Evolutionary conservation across 306 rosid genomes (phyloP).

Genomic region (Gillenia trifoliata): DNA sequence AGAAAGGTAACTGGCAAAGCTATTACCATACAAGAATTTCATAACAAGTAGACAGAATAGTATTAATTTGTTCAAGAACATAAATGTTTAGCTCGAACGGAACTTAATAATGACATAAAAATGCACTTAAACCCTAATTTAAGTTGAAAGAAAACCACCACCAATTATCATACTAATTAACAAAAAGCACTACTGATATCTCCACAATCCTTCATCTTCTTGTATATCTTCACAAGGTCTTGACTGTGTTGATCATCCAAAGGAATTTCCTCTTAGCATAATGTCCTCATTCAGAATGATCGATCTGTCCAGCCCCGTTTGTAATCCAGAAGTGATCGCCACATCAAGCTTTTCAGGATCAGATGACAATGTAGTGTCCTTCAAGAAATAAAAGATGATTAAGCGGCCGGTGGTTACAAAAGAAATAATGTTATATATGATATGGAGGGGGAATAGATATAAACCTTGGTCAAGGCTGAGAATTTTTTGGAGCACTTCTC

Average conservation of each 20-base stretch:
- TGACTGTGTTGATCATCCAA: too few relatives aligned
- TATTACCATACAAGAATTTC: too few relatives aligned
- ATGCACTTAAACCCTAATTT: too few relatives aligned
- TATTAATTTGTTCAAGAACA: too few relatives aligned
- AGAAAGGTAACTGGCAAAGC: too few relatives aligned
- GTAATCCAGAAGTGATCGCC: too few relatives aligned
- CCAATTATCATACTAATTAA: too few relatives aligned
- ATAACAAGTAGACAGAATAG: too few relatives aligned
- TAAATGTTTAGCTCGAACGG: too few relatives aligned
- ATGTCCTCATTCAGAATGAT: background rate
- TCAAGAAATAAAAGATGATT: background rate
- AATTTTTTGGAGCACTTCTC: background rate
- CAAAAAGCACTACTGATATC: background rate
- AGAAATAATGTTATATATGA: background rate
- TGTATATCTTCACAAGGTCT: too few relatives aligned
- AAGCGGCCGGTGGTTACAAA: background rate
- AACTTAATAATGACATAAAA: too few relatives aligned
- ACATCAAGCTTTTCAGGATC: background rate
- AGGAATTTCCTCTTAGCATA: background rate
- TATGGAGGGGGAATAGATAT: background rate
- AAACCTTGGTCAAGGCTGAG: slow-evolving; percentile 14
- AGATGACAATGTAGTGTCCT: background rate
- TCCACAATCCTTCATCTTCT: background rate
- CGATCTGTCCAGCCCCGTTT: background rate
- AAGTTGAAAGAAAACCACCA: too few relatives aligned